Evolutionary conservation across 2,329 filamentous ascomycete genomes (phyloP).

Genomic region (Cryphonectria carpinicola): DNA sequence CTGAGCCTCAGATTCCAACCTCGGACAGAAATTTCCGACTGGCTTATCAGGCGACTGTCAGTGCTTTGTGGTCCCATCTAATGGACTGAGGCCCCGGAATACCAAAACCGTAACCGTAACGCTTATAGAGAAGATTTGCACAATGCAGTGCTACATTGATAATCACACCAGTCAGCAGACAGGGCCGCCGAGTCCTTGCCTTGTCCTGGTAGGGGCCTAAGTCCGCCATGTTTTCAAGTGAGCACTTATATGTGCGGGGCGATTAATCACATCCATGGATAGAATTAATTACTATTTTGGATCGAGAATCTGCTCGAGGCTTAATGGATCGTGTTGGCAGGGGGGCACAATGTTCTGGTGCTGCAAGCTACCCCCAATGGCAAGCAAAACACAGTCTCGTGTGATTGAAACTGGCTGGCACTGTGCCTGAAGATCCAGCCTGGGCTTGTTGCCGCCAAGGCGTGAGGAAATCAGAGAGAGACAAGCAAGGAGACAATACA

Average conservation of each 20-base stretch:
- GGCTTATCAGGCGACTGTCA: too few relatives aligned
- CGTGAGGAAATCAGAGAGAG: background rate
- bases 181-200: background rate
- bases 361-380: background rate
- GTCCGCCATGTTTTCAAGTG: background rate
- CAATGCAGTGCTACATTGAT: too few relatives aligned
- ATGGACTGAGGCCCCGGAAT: too few relatives aligned
- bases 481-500: background rate
- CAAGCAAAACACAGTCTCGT: background rate
- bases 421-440: background rate
- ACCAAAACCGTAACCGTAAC: too few relatives aligned
- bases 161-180: too few relatives aligned
- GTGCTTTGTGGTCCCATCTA: too few relatives aligned
- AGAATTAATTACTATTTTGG: background rate
- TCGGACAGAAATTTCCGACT: too few relatives aligned
- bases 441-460: background rate
- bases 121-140: too few relatives aligned
- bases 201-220: background rate
- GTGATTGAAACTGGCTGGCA: background rate
- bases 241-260: background rate
- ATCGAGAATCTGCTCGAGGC: background rate
- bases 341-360: background rate
- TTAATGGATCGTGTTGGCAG: background rate
- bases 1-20: too few relatives aligned
- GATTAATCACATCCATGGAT: background rate